A percentile compares a stretch with the other conserved stretches of the same genome.
Evolutionary conservation across 2,329 filamentous ascomycete genomes (phyloP).

Genomic region (Aspergillus latus): DNA sequence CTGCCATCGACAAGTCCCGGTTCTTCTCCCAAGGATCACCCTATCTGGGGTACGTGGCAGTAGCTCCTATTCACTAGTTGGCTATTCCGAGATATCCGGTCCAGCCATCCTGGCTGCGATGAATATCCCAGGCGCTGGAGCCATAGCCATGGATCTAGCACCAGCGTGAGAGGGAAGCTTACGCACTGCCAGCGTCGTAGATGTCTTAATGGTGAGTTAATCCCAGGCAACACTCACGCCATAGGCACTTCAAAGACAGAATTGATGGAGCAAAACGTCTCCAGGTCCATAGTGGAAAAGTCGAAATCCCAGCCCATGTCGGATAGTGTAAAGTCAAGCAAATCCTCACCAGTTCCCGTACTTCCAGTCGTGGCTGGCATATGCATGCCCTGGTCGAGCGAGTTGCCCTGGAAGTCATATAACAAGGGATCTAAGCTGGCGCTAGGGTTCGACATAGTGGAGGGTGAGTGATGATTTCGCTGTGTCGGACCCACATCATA

Average conservation of each 20-base stretch:
- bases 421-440: conserved; percentile 10
- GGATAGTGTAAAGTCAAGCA: conserved; percentile 38
- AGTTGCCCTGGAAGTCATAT: conserved; percentile 25
- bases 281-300: conserved; percentile 43
- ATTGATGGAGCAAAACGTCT: conserved; percentile 39
- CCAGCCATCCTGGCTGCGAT: no score
- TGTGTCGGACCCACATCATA: background rate
- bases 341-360: conserved; percentile 30
- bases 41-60: no score
- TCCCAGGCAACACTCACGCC: background rate
- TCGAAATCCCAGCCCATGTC: conserved; percentile 44
- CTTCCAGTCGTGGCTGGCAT: conserved; percentile 22
- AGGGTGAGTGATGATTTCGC: background rate
- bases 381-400: conserved; percentile 23
- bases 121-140: no score
- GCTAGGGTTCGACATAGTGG: background rate
- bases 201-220: no score
- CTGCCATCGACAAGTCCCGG: no score
- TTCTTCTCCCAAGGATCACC: no score
- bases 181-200: no score
- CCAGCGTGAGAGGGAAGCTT: no score
- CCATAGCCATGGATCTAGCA: no score
- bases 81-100: no score
- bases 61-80: no score
- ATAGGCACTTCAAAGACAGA: conserved; percentile 23